These are phyloP conservation scores for Fusarium verticillioides DNA, from an alignment of 2,329 filamentous ascomycete species.

Conservation along the genomic window DNA sequence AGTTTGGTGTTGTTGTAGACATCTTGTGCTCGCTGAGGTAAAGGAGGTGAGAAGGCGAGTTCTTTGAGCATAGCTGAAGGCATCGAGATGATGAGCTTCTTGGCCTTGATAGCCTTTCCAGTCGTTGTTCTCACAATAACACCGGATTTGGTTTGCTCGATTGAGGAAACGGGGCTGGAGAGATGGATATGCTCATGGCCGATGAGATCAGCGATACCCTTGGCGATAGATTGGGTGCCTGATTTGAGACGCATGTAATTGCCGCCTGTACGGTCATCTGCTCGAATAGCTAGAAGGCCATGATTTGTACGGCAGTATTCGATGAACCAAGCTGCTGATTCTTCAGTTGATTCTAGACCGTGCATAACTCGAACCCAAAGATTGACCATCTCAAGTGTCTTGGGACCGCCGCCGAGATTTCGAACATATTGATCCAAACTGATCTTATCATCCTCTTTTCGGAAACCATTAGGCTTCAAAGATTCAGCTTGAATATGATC, in stretches of 20 bases:
- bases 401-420: constrained; percentile 46
- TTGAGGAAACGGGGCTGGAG: constrained; percentile 37
- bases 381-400: constrained; percentile 49
- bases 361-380: constrained; percentile 53
- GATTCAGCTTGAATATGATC: constrained; percentile 52
- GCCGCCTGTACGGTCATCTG: constrained; percentile 50
- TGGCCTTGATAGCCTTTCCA: constrained; percentile 45
- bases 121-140: constrained; percentile 36
- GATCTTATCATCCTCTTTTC: constrained; percentile 46
- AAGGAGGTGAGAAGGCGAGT: constrained; percentile 58
- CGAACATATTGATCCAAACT: constrained; percentile 51
- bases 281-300: constrained; percentile 49
- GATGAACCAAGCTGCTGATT: constrained; percentile 52
- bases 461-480: constrained; percentile 36
- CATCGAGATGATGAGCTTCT: constrained; percentile 59
- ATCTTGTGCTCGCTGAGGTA: constrained; percentile 51
- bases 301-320: constrained; percentile 52
- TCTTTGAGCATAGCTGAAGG: constrained; percentile 59
- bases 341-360: constrained; percentile 50
- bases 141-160: constrained; percentile 32
- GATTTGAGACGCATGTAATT: constrained; percentile 49
- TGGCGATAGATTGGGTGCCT: constrained; percentile 43
- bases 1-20: constrained; percentile 51
- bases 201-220: constrained; percentile 44
- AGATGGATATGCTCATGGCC: constrained; percentile 35